Evolutionary conservation across 192 early-diverging fungal species (phyloP).

Genomic region (Mortierella hygrophila): DNA sequence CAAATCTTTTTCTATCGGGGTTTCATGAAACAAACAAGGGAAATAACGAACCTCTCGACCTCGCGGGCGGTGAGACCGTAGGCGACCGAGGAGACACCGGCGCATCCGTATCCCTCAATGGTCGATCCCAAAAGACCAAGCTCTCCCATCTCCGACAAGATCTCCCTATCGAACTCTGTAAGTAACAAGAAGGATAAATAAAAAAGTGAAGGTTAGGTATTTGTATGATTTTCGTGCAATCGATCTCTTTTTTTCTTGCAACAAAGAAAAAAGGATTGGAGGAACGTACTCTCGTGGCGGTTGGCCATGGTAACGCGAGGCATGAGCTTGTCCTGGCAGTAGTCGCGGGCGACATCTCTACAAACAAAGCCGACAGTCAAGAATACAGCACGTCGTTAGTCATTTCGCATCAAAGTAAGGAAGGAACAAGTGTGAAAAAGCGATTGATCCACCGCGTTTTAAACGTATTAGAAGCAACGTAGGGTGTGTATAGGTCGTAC

Average conservation of each 20-base stretch:
- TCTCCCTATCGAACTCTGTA: conserved; percentile 88
- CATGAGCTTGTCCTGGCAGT: conserved; percentile 90
- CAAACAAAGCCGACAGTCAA: background rate
- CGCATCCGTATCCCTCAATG: conserved; percentile 96
- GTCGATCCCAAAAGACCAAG: conserved; percentile 94
- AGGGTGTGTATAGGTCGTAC: conserved; percentile 34
- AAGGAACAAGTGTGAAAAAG: background rate
- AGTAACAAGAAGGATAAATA: background rate
- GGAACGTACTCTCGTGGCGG: conserved; percentile 82
- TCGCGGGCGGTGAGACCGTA: conserved; percentile 98
- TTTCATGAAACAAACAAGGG: background rate
- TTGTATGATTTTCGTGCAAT: background rate
- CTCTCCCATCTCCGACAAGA: conserved; percentile 94
- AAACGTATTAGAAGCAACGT: background rate
- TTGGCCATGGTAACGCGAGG: conserved; percentile 89
- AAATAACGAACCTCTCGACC: conserved; percentile 79
- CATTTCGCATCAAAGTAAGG: background rate
- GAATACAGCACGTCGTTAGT: background rate
- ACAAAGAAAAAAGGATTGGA: background rate
- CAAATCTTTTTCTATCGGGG: background rate
- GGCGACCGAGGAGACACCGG: conserved; percentile 96
- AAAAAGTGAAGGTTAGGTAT: background rate
- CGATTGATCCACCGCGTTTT: background rate
- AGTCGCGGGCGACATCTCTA: conserved; percentile 86
- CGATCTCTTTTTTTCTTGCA: background rate